These are phyloP conservation scores for Backusella psychrophila DNA, from an alignment of 192 early-diverging fungal genomes.

Conservation along the genomic window DNA sequence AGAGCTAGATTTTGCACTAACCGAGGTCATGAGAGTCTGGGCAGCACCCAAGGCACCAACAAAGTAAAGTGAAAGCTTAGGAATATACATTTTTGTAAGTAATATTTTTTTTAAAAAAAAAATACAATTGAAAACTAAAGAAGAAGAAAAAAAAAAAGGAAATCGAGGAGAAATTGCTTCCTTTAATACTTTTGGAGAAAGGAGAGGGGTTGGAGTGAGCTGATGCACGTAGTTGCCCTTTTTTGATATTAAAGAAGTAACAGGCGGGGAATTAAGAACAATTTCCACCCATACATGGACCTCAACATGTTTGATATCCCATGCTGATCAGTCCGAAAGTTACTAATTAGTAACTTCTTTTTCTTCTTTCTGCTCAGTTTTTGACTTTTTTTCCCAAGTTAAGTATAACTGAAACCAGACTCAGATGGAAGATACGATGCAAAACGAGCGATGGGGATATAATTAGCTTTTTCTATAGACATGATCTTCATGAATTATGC, in stretches of 20 bases:
- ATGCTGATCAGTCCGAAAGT: not conserved
- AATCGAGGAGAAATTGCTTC: slow-evolving; percentile 4
- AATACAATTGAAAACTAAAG: not conserved
- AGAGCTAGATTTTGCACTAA: not conserved
- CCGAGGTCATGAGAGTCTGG: not conserved
- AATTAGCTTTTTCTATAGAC: not conserved
- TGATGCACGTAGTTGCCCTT: slow-evolving; percentile 1
- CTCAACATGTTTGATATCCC: not conserved
- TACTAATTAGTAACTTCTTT: not conserved
- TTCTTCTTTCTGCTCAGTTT: not conserved
- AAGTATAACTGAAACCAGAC: not conserved
- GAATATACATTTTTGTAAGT: slow-evolving; percentile 5
- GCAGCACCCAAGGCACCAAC: not conserved
- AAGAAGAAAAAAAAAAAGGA: not conserved
- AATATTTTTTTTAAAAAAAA: not conserved
- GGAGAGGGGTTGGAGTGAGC: not conserved
- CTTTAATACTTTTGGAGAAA: slow-evolving; percentile 8
- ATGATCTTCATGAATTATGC: not conserved
- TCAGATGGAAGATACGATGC: not conserved
- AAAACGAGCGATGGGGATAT: not conserved
- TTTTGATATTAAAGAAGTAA: slow-evolving; percentile 8
- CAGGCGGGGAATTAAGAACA: slow-evolving; percentile 5
- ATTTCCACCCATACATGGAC: not conserved
- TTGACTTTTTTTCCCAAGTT: not conserved
- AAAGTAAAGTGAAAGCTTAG: not conserved